Evolutionary conservation across 2,329 filamentous ascomycete species (phyloP), one percentile per base, ranked within the genome.

Genomic region (Fusarium sp.): DNA sequence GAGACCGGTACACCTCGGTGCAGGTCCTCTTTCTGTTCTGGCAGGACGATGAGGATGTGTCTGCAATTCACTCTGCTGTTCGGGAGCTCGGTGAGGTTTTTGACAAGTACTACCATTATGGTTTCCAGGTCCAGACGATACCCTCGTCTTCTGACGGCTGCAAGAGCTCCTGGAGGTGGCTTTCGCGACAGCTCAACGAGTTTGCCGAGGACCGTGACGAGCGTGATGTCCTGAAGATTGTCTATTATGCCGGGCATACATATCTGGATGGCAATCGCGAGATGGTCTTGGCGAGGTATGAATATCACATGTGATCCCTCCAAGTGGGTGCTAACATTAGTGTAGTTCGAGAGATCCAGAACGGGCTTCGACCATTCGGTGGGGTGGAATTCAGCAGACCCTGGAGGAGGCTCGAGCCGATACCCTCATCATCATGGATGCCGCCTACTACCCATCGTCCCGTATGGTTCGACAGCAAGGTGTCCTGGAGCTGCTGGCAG

Each of bases 381-480:
- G 86, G 86, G 85, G 81, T 63, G 82, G 82, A 18, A 84, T 89
- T 36, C 86, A 88, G 73, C 83, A 84, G 64, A 83, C 83, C 14
- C 78, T 89, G 7, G 86, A 89, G 73, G 84, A 87, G 64, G 84
- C 85, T 2, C 80, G 79, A 29, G 82, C 86, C 3, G 86, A 89
- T 73, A 85, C 84, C 4, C 79, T 89, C 18, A 81, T 89, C 60
- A 78, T 89, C 33, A 86, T 89, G 84, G 86, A 89, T 75, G 83
- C 86, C 6, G 83, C 84, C 0, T 88, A 87, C 72, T 88, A 85
- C 57, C 85, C 85, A 1, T 85, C 84, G 8, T 83, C 84, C 2
- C 84, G 81, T 65, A 83, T 86, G 73, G 78, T 82, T 29, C 83
- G 85, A 6, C 83, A 84, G 57, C 81, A 81, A 53, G 86, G 86